Base-by-base conservation (phyloP, 768 basidiomycete genomes). In the Galerina sulciceps region DNA sequence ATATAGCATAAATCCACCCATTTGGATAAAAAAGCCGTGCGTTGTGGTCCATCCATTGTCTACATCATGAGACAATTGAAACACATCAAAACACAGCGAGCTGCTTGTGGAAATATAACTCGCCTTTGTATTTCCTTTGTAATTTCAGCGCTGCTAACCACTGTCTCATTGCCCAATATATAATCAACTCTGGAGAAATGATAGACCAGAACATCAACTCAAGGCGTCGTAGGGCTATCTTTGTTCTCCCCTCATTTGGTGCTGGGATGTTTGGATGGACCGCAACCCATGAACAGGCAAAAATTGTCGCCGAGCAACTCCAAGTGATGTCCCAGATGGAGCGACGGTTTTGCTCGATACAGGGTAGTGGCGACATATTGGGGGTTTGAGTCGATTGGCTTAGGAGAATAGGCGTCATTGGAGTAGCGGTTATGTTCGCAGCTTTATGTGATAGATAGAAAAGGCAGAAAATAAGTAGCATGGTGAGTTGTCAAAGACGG, bases 221-320 rank as follows among this genome's bases (percentile, higher is more conserved):
- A 3, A 57, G 8, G 22, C 34, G 35, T 9, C 15, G 38, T 17
- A 49, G 22, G 2, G 38, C 17, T 10, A 10, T 41, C 20, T 23
- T 48, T 1, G 18, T 14, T 9, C 17, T 6, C 10, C 13, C 2
- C 34, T 23, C 31, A 6, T 34, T 40, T 10, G 20, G 6, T 6
- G 13, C 31, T 4, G 45, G 55, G n/a, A 57, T 23, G 14, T 57
- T 57, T 10, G 55, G 55, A 17, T 57, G 55, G 10, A 49, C 46
- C 5, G 47, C 26, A 3, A 42, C 55, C 55, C 55, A 57, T 2
- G 55, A 48, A n/a, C 46, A 57, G 9, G 40, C 40, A 18, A 57
- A 23, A 13, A 49, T 23, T 37, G 55, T 49, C 2, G n/a, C 13
- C 15, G 41, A 10, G n/a, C 55, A 49, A 34, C 35, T 57, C 55